Evolutionary conservation across 768 basidiomycete species (phyloP).

Genomic region (Termitomyces sp.): DNA sequence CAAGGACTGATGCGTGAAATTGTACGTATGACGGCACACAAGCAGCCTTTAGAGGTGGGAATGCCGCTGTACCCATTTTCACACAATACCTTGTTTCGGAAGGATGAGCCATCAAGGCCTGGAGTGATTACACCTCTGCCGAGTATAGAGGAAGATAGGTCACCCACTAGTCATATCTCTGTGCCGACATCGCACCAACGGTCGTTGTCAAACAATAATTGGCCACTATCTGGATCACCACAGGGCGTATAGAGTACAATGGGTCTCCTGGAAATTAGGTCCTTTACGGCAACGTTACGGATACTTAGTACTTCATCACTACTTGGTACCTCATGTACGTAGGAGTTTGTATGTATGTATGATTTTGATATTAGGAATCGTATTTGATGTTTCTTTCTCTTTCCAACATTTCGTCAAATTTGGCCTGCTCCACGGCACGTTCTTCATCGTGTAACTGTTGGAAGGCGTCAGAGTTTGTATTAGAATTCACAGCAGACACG

Average conservation of each 20-base stretch:
- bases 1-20: slow-evolving; percentile 86
- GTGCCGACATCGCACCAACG: slow-evolving; percentile 13
- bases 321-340: background rate
- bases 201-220: slow-evolving; percentile 11
- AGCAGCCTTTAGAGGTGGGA: slow-evolving; percentile 75
- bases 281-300: too few relatives aligned
- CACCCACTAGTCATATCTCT: slow-evolving; percentile 9
- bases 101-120: slow-evolving; percentile 32
- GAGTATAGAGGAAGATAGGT: slow-evolving; percentile 29
- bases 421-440: slow-evolving; percentile 45
- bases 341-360: slow-evolving; percentile 4
- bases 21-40: slow-evolving; percentile 76
- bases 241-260: slow-evolving; percentile 8
- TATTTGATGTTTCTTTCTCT: slow-evolving; percentile 45
- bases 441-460: slow-evolving; percentile 21
- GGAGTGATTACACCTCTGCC: slow-evolving; percentile 38
- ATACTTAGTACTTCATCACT: background rate
- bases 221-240: slow-evolving; percentile 23
- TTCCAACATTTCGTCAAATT: slow-evolving; percentile 58
- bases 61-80: slow-evolving; percentile 82
- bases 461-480: background rate
- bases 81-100: slow-evolving; percentile 58
- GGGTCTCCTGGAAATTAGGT: background rate
- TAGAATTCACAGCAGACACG: slow-evolving; percentile 15
- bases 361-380: background rate